Evolutionary conservation across 305 asterid species (phyloP), one percentile per base, ranked within the genome.

Genomic region (Fraxinus platypoda): DNA sequence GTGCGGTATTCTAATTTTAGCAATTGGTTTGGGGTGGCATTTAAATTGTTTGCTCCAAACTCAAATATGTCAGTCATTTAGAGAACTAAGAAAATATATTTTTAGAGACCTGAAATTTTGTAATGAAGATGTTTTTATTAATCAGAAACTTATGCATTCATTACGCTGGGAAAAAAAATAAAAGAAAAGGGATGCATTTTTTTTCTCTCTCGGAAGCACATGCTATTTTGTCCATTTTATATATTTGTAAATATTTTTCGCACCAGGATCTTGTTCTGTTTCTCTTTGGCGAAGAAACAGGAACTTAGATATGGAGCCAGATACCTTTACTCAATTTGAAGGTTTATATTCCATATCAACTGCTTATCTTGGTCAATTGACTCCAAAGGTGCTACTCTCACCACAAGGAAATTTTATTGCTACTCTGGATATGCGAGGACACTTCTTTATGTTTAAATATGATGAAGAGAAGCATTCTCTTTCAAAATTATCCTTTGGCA

Each of bases 351-450:
- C 86, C 84, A 84, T 78, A 33, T 83, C 88, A 77, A 87, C 88
- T 84, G 90, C 84, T 54, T 83, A 84, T 83, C 83, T 57, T 78
- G 89, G 87, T 79, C 90, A 84, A 84, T 86, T 86, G 77, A 82
- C 81, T 87, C 91, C 98, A 33, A 96, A 94, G 90, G 93, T 94
- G 90, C 86, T 89, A 74, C 88, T 94, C 83, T 94, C 99, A 52
- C 97, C 94, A 3, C 77, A 78, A 43, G 97, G 99, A 84, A 90
- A 84, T 30, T 88, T 81, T 84, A 86, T 94, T 83, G 95, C 97
- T 83, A 86, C 92, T 83, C 87, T 96, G 85, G 99, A 96, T 87
- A 80, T 80, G 79, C 84, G 86, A 85, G 98, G 98, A 49, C 83
- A 90, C 87, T 90, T 96, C 85, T 83, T 75, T 86, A 84, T 86